Base-by-base conservation (phyloP, 306 rosid species). In the Prunus campanulata region DNA sequence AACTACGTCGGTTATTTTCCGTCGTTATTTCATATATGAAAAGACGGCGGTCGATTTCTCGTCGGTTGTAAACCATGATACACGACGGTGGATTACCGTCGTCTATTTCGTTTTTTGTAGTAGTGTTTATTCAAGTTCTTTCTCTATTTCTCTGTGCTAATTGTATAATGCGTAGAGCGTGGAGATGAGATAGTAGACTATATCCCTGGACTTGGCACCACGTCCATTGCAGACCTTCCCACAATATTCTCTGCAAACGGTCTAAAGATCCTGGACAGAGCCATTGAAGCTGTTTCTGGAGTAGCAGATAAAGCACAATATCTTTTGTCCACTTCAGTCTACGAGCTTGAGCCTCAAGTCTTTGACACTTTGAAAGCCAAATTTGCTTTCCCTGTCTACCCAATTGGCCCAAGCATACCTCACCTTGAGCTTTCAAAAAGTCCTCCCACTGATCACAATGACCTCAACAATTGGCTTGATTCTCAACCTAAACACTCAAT, bases 181-280 rank as follows among this genome's bases (percentile, higher is more conserved):
- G 85, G 88, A 14, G 84, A 70, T 50, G 75, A 79, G 29, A 76
- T 75, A 8, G 72, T 83, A 51, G 82, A 87, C 57, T 89, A 87
- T 48, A 80, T 83, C 68, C 89, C 91, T 3, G 93, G 89, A 63
- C 29, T 87, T 29, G 68, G 85, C 55, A 7, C 84, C 44, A 83
- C 78, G 11, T 77, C 84, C 13, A 12, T 81, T 5, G 84, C 65
- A 3, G 91, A 87, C 69, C 77, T 89, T 27, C 87, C 71, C 29
- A 66, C 78, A 15, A 0, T 75, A 35, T 50, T 59, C 5, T 30
- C 75, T 12, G 83, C 18, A 2, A 76, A 74, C 65, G 50, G 0
- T 30, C 9, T 2, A 9, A n/a, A 52, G 72, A 2, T 24, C 3
- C 0, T 78, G 67, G 15, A 50, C 25, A 20, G 55, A 10, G 1